Percentiles rank a stretch among this genome's conserved stretches.
Conservation (phyloP, 768 basidiomycete genomes). For the Termitomyces sp. region DNA sequence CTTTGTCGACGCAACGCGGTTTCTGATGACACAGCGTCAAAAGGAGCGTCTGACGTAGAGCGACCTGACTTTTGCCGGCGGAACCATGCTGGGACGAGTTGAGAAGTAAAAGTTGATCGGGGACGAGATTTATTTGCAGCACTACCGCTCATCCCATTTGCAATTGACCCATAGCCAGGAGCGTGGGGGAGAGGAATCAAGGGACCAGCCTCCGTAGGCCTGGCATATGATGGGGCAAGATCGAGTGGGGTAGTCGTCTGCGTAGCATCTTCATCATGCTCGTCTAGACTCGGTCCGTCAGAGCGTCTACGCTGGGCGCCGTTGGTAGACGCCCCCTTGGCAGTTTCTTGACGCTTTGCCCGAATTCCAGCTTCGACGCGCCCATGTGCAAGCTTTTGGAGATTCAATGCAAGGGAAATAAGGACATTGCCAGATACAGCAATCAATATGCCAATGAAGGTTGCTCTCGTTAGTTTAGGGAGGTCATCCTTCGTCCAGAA, state of each 20-base stretch:
- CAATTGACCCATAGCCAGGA: slow-evolving; percentile 16
- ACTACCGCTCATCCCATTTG: not conserved
- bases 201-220: slow-evolving; percentile 10
- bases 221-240: not conserved
- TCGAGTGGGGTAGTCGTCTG: not conserved
- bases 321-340: not conserved
- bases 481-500: slow-evolving; percentile 35
- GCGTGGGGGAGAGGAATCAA: slow-evolving; percentile 17
- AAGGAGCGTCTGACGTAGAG: slow-evolving; percentile 4
- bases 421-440: slow-evolving; percentile 84
- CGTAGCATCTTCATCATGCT: slow-evolving; percentile 25
- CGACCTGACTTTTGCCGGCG: slow-evolving; percentile 19
- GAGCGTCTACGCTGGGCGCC: slow-evolving; percentile 2
- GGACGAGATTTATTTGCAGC: not conserved
- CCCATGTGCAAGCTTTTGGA: slow-evolving; percentile 89
- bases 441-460: slow-evolving; percentile 76
- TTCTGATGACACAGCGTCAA: slow-evolving; percentile 31
- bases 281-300: slow-evolving; percentile 23
- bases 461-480: slow-evolving; percentile 53
- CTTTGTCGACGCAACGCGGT: slow-evolving; percentile 25
- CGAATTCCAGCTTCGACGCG: slow-evolving; percentile 48
- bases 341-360: slow-evolving; percentile 6
- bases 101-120: slow-evolving; percentile 27
- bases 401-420: slow-evolving; percentile 87
- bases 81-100: slow-evolving; percentile 33